Evolutionary conservation across 495 filamentous ascomycete species (phyloP), one percentile per base, ranked within the genome.

Genomic region (Lasiosphaeria ovina): DNA sequence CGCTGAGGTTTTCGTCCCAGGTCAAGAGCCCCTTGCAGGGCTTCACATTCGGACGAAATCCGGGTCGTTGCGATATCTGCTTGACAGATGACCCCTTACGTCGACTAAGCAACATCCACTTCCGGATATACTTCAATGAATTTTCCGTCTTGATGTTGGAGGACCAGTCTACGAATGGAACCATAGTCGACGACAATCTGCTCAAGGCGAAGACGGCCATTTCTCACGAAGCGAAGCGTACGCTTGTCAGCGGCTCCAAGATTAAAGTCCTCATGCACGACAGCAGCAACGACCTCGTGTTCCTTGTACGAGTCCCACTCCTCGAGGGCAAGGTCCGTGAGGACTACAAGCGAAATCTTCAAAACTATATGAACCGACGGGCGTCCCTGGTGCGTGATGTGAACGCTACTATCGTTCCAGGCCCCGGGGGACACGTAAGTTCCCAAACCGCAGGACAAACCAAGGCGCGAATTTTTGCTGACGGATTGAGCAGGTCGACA

Each of bases 91-190:
- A 87, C 52, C 80, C 83, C 3, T 72, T 78, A 55, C 83, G 74
- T 55, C 82, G 86, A 17, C 78, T 97, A 42, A 97, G 92, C 73
- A 97, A 97, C 68, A 78, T 84, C 11, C 94, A 98, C 67, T 98
- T 97, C 70, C 86, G 91, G 38, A 96, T 98, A 57, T 95, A 87
- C 66, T 74, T 96, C 54, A 98, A 91, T 57, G 74, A 83, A 3
- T 82, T 89, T 51, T 89, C 85, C 10, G 85, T 88, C 48, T 77
- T 97, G 64, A 96, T 98, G 92, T 74, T 98, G 4, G 86, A 96
- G 70, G 94, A 98, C 63, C 81, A 83, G 55, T 98, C 94, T 0
- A 96, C 92, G 0, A 98, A 97, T 63, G 94, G 94, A 31, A 98
- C 95, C 6, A 72, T 90, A 40, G 92, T 98, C 51, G 92, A 96